These are phyloP conservation scores for Bimuria novae-zelandiae DNA, from an alignment of 2,329 filamentous ascomycete genomes.

Conservation along the genomic window DNA sequence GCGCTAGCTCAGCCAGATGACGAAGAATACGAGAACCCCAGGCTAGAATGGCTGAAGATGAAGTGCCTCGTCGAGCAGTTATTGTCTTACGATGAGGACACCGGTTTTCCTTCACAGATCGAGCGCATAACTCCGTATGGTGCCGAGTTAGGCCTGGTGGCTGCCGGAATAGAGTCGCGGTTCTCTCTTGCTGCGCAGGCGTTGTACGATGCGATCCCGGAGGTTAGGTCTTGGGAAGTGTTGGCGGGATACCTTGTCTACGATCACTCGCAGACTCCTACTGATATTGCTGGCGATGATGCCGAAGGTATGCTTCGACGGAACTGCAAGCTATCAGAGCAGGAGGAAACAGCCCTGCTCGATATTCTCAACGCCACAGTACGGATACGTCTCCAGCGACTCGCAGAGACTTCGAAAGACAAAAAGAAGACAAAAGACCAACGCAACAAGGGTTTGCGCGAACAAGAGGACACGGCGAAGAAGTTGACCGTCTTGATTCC, in stretches of 20 bases:
- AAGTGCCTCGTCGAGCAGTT: conserved; percentile 89
- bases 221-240: conserved; percentile 84
- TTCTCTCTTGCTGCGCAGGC: conserved; percentile 85
- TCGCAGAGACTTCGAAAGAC: conserved; percentile 64
- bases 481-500: conserved; percentile 81
- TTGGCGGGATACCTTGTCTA: conserved; percentile 89
- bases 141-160: conserved; percentile 55
- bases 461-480: conserved; percentile 77
- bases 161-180: conserved; percentile 73
- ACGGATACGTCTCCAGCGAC: conserved; percentile 70
- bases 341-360: conserved; percentile 82
- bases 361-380: conserved; percentile 86
- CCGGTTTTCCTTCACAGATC: conserved; percentile 58
- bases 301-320: conserved; percentile 69
- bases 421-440: conserved; percentile 61
- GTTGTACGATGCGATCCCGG: conserved; percentile 79
- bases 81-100: conserved; percentile 76
- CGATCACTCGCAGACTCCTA: conserved; percentile 71
- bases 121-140: conserved; percentile 49
- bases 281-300: conserved; percentile 62
- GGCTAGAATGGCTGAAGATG: conserved; percentile 84
- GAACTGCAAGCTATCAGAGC: conserved; percentile 72
- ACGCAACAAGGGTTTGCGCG: conserved; percentile 67
- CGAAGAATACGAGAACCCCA: conserved; percentile 73
- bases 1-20: conserved; percentile 72